Percentiles rank a stretch among this genome's conserved stretches.
phyloP scores from a whole-genome alignment of 2,329 filamentous ascomycete species.

The Colletotrichum liaoningense region DNA sequence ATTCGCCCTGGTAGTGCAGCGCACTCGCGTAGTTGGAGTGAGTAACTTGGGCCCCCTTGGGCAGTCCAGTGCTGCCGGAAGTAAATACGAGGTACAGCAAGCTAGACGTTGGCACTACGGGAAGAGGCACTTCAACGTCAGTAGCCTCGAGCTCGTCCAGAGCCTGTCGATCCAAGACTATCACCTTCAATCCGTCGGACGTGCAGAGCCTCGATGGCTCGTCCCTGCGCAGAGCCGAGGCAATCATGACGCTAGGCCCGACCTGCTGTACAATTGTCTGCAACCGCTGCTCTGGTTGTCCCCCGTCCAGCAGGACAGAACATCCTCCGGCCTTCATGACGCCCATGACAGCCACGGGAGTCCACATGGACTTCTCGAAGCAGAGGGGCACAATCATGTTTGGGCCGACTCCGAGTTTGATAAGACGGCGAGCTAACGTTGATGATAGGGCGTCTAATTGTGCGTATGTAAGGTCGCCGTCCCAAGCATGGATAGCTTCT shows the following conservation, averaged over 20 bases:
- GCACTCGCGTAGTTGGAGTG: conserved; percentile 43
- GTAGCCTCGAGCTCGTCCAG: conserved; percentile 4
- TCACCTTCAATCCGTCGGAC: not conserved
- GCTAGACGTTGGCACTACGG: not conserved
- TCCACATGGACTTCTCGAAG: conserved; percentile 47
- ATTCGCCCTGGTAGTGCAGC: not conserved
- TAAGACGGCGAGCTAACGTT: conserved; percentile 38
- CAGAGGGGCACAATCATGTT: conserved; percentile 44
- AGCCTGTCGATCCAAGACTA: conserved; percentile 5
- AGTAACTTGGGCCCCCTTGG: conserved; percentile 63
- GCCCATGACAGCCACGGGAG: conserved; percentile 44
- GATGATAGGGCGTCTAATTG: not conserved
- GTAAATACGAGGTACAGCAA: conserved; percentile 62
- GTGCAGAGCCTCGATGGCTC: not conserved
- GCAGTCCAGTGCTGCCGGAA: conserved; percentile 65
- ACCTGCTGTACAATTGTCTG: not conserved
- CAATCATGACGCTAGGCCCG: conserved; percentile 32
- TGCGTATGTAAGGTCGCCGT: not conserved
- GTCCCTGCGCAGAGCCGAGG: not conserved
- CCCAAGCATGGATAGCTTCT: conserved; percentile 29
- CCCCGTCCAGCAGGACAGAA: conserved; percentile 46
- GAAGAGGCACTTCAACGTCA: not conserved
- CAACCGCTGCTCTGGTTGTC: not conserved
- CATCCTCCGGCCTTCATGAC: conserved; percentile 46
- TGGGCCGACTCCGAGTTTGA: conserved; percentile 38